Conservation (phyloP, 2,329 filamentous ascomycete genomes). For the Aspergillus uvarum region DNA sequence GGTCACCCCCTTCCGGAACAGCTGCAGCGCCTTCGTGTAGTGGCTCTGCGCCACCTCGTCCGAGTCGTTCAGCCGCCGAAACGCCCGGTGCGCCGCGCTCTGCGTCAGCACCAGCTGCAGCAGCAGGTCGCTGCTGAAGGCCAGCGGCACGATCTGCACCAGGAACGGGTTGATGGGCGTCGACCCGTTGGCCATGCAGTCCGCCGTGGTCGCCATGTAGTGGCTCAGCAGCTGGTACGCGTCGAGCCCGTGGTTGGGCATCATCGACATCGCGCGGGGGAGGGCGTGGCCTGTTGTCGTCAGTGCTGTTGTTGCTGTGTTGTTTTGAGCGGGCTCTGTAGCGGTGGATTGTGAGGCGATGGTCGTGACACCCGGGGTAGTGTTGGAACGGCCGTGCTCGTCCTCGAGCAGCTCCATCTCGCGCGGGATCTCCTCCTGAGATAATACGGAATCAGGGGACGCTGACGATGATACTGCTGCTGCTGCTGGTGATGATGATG, state of each 20-base stretch:
- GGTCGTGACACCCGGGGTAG: neutral
- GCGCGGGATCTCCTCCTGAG: neutral
- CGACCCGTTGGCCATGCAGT: conserved; percentile 51
- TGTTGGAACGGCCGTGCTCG: neutral
- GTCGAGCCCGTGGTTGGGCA: conserved; percentile 30
- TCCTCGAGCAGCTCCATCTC: neutral
- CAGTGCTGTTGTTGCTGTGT: conserved; percentile 5
- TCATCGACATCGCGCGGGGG: conserved; percentile 28
- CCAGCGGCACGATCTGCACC: conserved; percentile 48
- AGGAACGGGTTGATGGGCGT: conserved; percentile 50
- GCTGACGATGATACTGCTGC: neutral
- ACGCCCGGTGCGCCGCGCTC: conserved; percentile 34
- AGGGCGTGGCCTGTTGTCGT: conserved; percentile 21
- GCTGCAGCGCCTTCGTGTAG: conserved; percentile 31
- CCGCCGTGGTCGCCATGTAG: conserved; percentile 47
- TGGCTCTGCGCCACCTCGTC: conserved; percentile 31
- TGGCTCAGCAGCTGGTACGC: conserved; percentile 46
- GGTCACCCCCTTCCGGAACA: conserved; percentile 30
- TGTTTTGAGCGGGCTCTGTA: neutral
- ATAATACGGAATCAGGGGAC: neutral
- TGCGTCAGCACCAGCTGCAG: conserved; percentile 51
- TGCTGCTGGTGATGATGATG: too few relatives aligned
- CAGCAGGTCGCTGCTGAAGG: conserved; percentile 49
- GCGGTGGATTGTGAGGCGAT: neutral
- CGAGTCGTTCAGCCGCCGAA: conserved; percentile 29